Base-by-base conservation (phyloP, 2,329 filamentous ascomycete genomes). In the Ilyonectria sp. region DNA sequence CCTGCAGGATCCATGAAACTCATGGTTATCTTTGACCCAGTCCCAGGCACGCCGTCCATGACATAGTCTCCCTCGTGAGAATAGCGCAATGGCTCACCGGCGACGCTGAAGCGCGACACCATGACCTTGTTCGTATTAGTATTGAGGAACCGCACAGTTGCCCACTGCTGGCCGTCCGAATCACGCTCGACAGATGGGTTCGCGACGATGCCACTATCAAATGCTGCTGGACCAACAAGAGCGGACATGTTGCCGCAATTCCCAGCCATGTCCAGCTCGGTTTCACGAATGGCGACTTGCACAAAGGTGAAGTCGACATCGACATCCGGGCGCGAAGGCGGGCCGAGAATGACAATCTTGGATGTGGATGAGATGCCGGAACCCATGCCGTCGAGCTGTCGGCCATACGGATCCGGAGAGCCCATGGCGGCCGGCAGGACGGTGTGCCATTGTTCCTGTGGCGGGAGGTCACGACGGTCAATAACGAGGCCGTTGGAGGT, bases 171-270 rank as follows among this genome's bases (percentile, higher is more conserved):
- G 3, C 77, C 78, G 21, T 73, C 60, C 0, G 60, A 63, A 15
- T 74, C 77, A 29, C 35, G 33, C 54, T 77, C 67, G 11, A 70
- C 63, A 7, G 47, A 37, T 9, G 68, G 68, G 1, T 63, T 59
- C 13, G 60, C 43, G 6, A 79, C 58, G 61, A 81, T 60, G 11
- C 77, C 78, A 66, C 72, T 69, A 56, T 81, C 79, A 76, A 78
- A 80, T 3, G 75, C 75, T 49, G 74, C 73, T 0, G 92, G 91
- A 0, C 91, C 92, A 52, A 94, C 86, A 0, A 89, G 86, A 46
- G 87, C 85, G 6, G 85, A 89, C 90, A 94, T 92, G 77, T 94
- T 94, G n/a, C 92, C 92, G 76, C 92, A 94, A 73, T 93, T 94
- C 26, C 91, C 89, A 0, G 90, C 89, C 73, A 89, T 86, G 74